A percentile compares a stretch with the other conserved stretches of the same genome.
Conservation (phyloP, 352 stramenopile genomes). For the Phytophthora ohioensis region DNA sequence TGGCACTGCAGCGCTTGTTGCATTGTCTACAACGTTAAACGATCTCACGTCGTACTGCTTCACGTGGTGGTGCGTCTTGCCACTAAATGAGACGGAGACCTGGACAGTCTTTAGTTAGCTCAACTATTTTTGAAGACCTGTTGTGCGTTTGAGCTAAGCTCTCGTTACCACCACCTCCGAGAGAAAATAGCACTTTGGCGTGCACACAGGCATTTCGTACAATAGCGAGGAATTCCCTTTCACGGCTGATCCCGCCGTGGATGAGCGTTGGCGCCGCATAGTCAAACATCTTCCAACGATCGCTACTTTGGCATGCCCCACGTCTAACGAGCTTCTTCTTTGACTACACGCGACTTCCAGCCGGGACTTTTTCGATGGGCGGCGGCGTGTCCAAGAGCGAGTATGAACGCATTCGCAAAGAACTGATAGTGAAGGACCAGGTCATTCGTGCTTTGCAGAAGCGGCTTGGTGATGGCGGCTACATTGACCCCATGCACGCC, state of each 20-base stretch:
- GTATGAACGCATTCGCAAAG: slow-evolving; percentile 78
- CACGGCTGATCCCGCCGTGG: not conserved
- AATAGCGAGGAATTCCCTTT: slow-evolving; percentile 9
- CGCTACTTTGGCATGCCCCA: slow-evolving; percentile 32
- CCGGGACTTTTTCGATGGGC: slow-evolving; percentile 49
- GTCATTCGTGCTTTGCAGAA: slow-evolving; percentile 74
- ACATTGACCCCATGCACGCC: slow-evolving; percentile 26
- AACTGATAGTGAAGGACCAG: slow-evolving; percentile 74
- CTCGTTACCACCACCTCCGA: no score
- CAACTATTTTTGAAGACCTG: slow-evolving; percentile 33
- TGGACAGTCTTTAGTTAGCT: slow-evolving; percentile 25
- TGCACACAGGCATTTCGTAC: slow-evolving; percentile 1
- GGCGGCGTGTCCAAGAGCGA: slow-evolving; percentile 77
- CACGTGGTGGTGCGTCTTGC: not conserved
- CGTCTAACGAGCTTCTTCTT: slow-evolving; percentile 13
- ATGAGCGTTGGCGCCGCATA: no score
- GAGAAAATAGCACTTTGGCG: slow-evolving; percentile 17
- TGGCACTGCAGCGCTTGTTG: no score
- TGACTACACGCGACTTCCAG: slow-evolving; percentile 7
- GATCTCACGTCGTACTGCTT: no score
- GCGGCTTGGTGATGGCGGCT: slow-evolving; percentile 46
- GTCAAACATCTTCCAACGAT: not conserved
- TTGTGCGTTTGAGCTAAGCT: not conserved
- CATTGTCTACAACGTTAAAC: not conserved
- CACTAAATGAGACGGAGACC: slow-evolving; percentile 1